phyloP scores from a whole-genome alignment of 108 stramenopile species.

The Mediolabrus comicus region DNA sequence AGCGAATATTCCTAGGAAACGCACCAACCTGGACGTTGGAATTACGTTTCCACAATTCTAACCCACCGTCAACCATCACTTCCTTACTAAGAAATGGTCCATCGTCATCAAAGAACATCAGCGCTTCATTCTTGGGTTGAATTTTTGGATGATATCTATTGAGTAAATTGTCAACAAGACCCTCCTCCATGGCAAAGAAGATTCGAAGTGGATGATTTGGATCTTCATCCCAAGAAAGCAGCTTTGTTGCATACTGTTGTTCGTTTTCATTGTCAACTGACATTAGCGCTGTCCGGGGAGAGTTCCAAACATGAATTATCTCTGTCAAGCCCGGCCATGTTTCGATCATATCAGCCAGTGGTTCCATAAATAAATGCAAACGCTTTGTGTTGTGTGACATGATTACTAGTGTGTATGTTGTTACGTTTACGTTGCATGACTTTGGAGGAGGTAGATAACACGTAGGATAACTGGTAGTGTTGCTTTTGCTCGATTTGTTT shows the following conservation, averaged over 20 bases:
- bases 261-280: not conserved
- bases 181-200: slow-evolving; percentile 60
- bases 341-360: not conserved
- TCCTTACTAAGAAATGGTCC: slow-evolving; percentile 62
- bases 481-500: not conserved
- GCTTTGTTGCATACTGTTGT: slow-evolving; percentile 27
- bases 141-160: slow-evolving; percentile 78
- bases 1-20: slow-evolving; percentile 53
- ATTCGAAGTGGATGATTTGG: slow-evolving; percentile 42
- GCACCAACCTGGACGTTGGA: slow-evolving; percentile 66
- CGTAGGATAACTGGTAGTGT: not conserved
- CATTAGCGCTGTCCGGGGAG: slow-evolving; percentile 44
- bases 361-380: not conserved
- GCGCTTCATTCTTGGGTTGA: slow-evolving; percentile 55
- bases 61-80: slow-evolving; percentile 46
- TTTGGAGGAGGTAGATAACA: slow-evolving; percentile 1
- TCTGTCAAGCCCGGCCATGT: slow-evolving; percentile 23
- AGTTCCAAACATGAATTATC: slow-evolving; percentile 73
- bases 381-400: not conserved
- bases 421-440: slow-evolving; percentile 5
- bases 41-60: slow-evolving; percentile 79
- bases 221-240: slow-evolving; percentile 17
- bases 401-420: not conserved
- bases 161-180: slow-evolving; percentile 66
- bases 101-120: slow-evolving; percentile 80